Evolutionary conservation across 805 yeast genomes (phyloP), one percentile per base, ranked within the genome.

Genomic region (Candida vartiovaarae): DNA sequence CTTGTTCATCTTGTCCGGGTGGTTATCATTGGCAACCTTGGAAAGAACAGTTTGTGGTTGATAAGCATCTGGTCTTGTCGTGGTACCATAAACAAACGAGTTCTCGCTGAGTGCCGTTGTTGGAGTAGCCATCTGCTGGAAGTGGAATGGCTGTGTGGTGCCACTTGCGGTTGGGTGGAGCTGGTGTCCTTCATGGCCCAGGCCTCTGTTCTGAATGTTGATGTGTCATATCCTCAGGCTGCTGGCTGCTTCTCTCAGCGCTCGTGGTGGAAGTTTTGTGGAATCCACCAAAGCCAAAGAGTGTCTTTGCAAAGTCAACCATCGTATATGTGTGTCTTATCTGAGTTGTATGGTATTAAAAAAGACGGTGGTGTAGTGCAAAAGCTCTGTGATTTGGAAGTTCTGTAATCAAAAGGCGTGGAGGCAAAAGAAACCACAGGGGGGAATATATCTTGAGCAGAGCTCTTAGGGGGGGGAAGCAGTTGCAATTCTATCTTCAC

Each of bases 71-170:
- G 68, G 60, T 38, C 65, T 66, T 8, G 75, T 70, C 2, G 84
- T 82, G 5, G 88, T 82, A 3, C 89, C 90, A 61, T 80, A 75
- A 2, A 77, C 90, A 61, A 78, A 72, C 3, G 82, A 73, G 45
- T 72, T 73, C 47, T 76, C 75, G 39, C 80, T 71, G 8, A 83
- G 63, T 0, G 89, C 89, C 3, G 85, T 82, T 3, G 91, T 82
- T 20, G 90, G 85, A 5, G 79, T 68, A 1, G 79, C 68, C 2
- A 76, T 68, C 33, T 69, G 68, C 49, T 76, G 67, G 43, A 76
- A 62, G 40, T 59, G 69, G 65, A 32, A 64, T 57, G 39, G 40
- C 24, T 46, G 50, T 47, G 41, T 11, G 20, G 20, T 15, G 20
- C 20, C 20, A 15, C 20, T 15, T 5, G 48, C 32, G 36, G 40